Base-by-base conservation (phyloP, 2,329 filamentous ascomycete genomes). In the Pseudocercospora musae region DNA sequence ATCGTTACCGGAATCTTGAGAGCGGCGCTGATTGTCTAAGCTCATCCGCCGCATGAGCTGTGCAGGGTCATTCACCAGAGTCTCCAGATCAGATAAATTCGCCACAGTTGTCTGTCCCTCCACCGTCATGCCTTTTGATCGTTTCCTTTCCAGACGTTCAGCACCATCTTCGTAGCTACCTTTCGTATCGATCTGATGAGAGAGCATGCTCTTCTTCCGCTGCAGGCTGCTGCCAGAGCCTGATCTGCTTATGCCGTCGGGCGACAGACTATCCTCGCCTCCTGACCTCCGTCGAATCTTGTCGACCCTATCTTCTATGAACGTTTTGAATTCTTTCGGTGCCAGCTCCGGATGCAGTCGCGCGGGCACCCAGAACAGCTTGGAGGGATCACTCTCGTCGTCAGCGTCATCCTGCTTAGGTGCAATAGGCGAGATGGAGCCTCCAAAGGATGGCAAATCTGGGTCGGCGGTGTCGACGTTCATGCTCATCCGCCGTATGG, bases 201-300 rank as follows among this genome's bases (percentile, higher is more conserved):
- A 98, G 4, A 99, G 82, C 91, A 96, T 97, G 0, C 94, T 98
- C 77, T 95, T 96, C 77, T 96, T 96, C 70, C 95, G 86, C 69
- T 88, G 84, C 66, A 98, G 75, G 42, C 89, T 84, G 13, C 84
- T 84, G 4, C 78, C 72, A 3, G 82, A 86, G 11, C 79, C 74
- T 78, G 85, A 77, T 77, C 83, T 76, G 65, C 86, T 80, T 72
- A 85, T 64, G 69, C 82, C 78, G 66, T 89, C 84, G 5, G 84
- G 78, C 29, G 87, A 85, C 52, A 92, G 78, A 40, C 82, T 66
- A 83, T 88, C 68, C 88, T 75, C 70, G 52, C 77, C 92, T 23
- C 89, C 89, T 0, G 93, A 96, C 70, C 91, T 86, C 68, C 93
- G 84, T 75, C 92, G 89, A 70, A 98, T 96, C 37, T 91, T 89